Percentiles rank a stretch among this genome's conserved stretches.
Evolutionary conservation across 345 rosid species (phyloP).

Genomic region (Trapa bicornis): DNA sequence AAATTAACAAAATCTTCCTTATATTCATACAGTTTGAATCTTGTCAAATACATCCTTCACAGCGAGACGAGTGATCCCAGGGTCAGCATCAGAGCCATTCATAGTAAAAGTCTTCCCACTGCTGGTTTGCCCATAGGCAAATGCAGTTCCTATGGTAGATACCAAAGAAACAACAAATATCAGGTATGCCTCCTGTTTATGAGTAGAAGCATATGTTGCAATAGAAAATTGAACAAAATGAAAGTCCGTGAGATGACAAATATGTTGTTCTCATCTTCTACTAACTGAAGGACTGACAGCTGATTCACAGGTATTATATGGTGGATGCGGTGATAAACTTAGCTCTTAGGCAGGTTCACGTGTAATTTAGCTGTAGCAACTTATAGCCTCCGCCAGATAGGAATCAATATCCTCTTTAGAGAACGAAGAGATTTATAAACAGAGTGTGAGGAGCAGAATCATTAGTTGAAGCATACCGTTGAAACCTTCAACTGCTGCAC

Average conservation of each 20-base stretch:
- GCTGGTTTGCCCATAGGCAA: slow-evolving; percentile 98
- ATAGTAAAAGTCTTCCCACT: slow-evolving; percentile 97
- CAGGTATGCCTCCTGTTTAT: not conserved
- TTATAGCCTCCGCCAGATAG: not conserved
- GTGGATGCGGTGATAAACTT: not conserved
- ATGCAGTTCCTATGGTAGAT: slow-evolving; percentile 51
- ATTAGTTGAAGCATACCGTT: slow-evolving; percentile 33
- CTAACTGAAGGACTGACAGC: not conserved
- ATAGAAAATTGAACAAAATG: not conserved
- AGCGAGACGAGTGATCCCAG: slow-evolving; percentile 64
- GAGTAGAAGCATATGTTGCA: not conserved
- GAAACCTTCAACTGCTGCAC: slow-evolving; percentile 73
- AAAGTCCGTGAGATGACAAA: not conserved
- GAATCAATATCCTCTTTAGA: not conserved
- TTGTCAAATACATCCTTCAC: slow-evolving; percentile 57
- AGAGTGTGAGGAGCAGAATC: not conserved
- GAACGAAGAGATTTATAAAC: not conserved
- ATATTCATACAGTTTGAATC: slow-evolving; percentile 30
- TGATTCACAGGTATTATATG: not conserved
- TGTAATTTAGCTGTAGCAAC: not conserved
- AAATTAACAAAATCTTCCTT: not conserved
- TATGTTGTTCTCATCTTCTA: not conserved
- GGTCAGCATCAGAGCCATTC: slow-evolving; percentile 76
- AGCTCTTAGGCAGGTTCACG: not conserved
- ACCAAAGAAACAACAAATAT: not conserved